A percentile compares a stretch with the other conserved stretches of the same genome.
These are phyloP conservation scores for Coffea eugenioides DNA, from an alignment of 257 asterid genomes.

Conservation along the genomic window DNA sequence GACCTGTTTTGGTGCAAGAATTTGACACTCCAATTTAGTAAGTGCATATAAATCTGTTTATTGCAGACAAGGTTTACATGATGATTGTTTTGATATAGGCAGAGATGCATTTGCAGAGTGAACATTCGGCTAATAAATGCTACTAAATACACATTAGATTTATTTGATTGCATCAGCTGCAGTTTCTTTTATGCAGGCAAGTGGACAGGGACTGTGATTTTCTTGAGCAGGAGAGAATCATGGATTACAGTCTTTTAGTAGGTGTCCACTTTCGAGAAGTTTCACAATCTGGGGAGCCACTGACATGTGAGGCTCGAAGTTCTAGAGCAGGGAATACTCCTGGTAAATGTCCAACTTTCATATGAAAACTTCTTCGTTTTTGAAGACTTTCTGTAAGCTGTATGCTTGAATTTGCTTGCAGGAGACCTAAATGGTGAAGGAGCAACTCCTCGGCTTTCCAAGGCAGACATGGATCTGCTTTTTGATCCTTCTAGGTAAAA, in stretches of 20 bases:
- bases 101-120: neutral
- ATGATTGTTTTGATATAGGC: neutral
- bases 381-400: neutral
- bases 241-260: conserved; percentile 91
- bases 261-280: conserved; percentile 82
- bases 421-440: conserved; percentile 36
- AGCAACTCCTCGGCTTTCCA: conserved; percentile 30
- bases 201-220: conserved; percentile 86
- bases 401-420: conserved; percentile 17
- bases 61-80: neutral
- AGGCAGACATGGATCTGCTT: conserved; percentile 34
- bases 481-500: conserved; percentile 41
- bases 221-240: conserved; percentile 89
- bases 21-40: neutral
- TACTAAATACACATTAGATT: neutral
- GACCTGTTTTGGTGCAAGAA: neutral
- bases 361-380: neutral
- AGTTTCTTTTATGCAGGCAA: conserved; percentile 55
- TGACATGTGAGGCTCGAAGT: conserved; percentile 27
- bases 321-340: conserved; percentile 28
- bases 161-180: conserved; percentile 9
- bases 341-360: conserved; percentile 29
- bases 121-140: neutral
- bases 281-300: conserved; percentile 60
- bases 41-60: neutral